A percentile compares a stretch with the other conserved stretches of the same genome.
phyloP scores from a whole-genome alignment of 2,329 filamentous ascomycete species.

The Talaromyces sp. region DNA sequence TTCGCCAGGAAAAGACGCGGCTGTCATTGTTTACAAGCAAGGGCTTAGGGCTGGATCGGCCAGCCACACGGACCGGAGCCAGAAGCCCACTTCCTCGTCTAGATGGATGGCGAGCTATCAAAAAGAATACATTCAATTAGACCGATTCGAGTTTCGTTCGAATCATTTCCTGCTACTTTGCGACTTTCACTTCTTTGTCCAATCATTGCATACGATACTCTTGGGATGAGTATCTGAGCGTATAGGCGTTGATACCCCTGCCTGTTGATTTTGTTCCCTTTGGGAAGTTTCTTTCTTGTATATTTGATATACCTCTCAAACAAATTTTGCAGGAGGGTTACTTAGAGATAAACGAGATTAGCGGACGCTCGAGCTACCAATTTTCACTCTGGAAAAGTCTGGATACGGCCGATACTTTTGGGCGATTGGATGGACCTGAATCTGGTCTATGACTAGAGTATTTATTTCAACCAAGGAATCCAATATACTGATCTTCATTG shows the following conservation, averaged over 20 bases:
- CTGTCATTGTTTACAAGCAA: constrained; percentile 36
- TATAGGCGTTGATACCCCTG: constrained; percentile 18
- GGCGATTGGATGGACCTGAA: background rate
- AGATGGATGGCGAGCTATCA: constrained; percentile 14
- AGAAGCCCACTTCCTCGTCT: constrained; percentile 18
- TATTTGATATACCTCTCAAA: background rate
- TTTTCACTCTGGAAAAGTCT: background rate
- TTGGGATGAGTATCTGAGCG: constrained; percentile 15
- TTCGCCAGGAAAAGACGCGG: constrained; percentile 40
- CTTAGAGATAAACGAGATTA: background rate
- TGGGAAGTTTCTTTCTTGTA: background rate
- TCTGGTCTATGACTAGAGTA: background rate
- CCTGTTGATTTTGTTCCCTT: background rate
- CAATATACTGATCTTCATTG: background rate
- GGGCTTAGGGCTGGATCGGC: constrained; percentile 13
- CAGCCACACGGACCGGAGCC: constrained; percentile 16
- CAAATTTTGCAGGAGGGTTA: background rate
- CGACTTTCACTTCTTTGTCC: constrained; percentile 1
- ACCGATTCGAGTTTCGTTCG: background rate
- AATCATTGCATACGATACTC: constrained; percentile 17
- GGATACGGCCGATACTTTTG: background rate
- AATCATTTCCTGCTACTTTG: background rate
- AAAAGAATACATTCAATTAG: constrained; percentile 17
- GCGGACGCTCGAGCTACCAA: background rate
- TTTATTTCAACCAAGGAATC: background rate